Conservation (phyloP, 2,329 filamentous ascomycete species). For the Penicillium sp. region DNA sequence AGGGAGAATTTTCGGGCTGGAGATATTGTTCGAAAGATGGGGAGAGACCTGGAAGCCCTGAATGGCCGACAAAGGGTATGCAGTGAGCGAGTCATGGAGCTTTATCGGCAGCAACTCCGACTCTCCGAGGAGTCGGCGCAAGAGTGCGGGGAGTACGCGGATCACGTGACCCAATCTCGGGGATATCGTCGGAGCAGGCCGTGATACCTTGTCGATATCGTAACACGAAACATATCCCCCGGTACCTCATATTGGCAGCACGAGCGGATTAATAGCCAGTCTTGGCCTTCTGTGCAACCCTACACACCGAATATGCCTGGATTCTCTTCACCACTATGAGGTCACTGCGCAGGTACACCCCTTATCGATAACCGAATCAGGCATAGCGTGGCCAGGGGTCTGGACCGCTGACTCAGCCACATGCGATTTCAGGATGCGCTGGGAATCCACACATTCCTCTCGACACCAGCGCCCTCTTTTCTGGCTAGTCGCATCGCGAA, state of each 20-base stretch:
- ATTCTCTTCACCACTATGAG: slow-evolving; percentile 17
- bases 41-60: slow-evolving; percentile 12
- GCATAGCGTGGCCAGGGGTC: slow-evolving; percentile 27
- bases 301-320: too few species aligned
- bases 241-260: too few species aligned
- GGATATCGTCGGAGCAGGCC: neutral
- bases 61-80: slow-evolving; percentile 22
- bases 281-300: neutral
- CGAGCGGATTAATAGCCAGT: neutral
- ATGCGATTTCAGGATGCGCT: slow-evolving; percentile 27
- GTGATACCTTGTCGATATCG: neutral
- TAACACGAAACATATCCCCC: too few species aligned
- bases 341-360: slow-evolving; percentile 15
- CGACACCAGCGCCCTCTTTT: slow-evolving; percentile 13
- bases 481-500: slow-evolving; percentile 15
- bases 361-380: slow-evolving; percentile 33
- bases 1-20: slow-evolving; percentile 16
- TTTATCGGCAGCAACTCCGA: slow-evolving; percentile 2
- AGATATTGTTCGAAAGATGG: neutral
- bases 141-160: slow-evolving; percentile 13
- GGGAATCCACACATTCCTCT: slow-evolving; percentile 32
- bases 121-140: neutral
- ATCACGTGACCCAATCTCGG: slow-evolving; percentile 15
- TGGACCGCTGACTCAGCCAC: slow-evolving; percentile 40
- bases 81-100: slow-evolving; percentile 26